Evolutionary conservation across 2,329 filamentous ascomycete genomes (phyloP).

Genomic region (Stagonosporopsis rhizophila): DNA sequence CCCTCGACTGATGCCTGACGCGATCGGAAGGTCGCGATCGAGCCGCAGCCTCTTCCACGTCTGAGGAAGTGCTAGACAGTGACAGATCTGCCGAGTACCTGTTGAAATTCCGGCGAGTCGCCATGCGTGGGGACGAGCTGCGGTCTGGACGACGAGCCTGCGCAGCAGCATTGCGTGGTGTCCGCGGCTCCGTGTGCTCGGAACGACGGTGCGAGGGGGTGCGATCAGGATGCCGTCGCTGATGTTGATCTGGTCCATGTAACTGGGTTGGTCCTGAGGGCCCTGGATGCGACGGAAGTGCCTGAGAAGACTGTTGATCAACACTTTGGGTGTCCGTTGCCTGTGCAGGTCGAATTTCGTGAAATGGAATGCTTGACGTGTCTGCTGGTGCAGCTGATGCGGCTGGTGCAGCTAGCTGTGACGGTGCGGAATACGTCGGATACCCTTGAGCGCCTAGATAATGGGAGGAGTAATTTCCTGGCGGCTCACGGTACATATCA

Average conservation of each 20-base stretch:
- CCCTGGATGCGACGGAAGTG: conserved; percentile 22
- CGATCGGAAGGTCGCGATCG: conserved; percentile 30
- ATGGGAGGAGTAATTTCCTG: conserved; percentile 8
- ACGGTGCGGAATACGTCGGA: not conserved
- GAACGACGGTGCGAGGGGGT: not conserved
- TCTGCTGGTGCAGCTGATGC: too few relatives aligned
- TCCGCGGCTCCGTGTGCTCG: conserved; percentile 23
- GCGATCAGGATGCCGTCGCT: not conserved
- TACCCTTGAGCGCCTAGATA: conserved; percentile 4
- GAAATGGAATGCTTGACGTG: not conserved
- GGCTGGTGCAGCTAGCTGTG: not conserved
- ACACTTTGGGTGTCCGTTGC: conserved; percentile 8
- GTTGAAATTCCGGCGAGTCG: conserved; percentile 43
- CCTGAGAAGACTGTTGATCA: conserved; percentile 21
- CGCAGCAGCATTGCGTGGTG: conserved; percentile 14
- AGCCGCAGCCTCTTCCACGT: conserved; percentile 35
- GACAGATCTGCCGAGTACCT: conserved; percentile 38
- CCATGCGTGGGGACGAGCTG: conserved; percentile 37
- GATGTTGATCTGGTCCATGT: conserved; percentile 12
- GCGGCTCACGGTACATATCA: conserved; percentile 15
- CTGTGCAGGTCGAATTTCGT: conserved; percentile 1
- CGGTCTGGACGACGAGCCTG: conserved; percentile 34
- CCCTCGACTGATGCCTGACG: conserved; percentile 23
- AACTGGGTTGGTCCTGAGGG: conserved; percentile 23
- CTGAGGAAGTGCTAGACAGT: conserved; percentile 31